A percentile compares a stretch with the other conserved stretches of the same genome.
Conservation (phyloP, 129 eudicot species). For the Deinandra increscens region DNA sequence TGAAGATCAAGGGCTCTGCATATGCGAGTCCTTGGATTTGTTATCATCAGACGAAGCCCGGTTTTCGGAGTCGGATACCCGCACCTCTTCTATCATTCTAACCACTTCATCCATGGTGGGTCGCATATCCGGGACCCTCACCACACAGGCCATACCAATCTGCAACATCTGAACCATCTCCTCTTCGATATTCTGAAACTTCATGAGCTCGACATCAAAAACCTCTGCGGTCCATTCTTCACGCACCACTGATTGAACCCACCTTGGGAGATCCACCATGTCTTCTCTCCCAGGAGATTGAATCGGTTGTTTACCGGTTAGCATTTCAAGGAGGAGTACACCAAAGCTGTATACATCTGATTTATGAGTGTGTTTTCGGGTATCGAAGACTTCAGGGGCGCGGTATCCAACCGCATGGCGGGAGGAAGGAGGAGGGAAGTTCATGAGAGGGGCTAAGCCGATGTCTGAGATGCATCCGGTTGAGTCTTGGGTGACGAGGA, state of each 20-base stretch:
- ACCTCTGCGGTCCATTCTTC: slow-evolving; percentile 97
- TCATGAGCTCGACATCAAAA: slow-evolving; percentile 76
- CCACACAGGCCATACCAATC: slow-evolving; percentile 87
- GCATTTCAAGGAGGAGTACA: slow-evolving; percentile 74
- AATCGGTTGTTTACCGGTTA: slow-evolving; percentile 77
- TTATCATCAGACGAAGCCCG: slow-evolving; percentile 73
- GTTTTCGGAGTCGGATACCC: slow-evolving; percentile 73
- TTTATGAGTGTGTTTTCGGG: slow-evolving; percentile 71
- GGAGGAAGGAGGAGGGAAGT: slow-evolving; percentile 58
- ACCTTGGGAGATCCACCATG: slow-evolving; percentile 75
- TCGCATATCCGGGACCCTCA: slow-evolving; percentile 66
- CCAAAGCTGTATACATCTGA: slow-evolving; percentile 94
- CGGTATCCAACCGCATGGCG: slow-evolving; percentile 68
- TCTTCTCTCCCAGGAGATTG: slow-evolving; percentile 83
- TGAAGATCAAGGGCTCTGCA: slow-evolving; percentile 57
- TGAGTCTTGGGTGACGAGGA: slow-evolving; percentile 65
- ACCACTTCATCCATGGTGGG: slow-evolving; percentile 77
- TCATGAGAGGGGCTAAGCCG: slow-evolving; percentile 77
- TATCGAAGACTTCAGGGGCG: slow-evolving; percentile 80
- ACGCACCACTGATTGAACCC: slow-evolving; percentile 94
- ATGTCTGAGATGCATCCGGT: slow-evolving; percentile 63
- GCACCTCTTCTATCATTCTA: slow-evolving; percentile 75
- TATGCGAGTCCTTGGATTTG: slow-evolving; percentile 63
- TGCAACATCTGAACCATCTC: slow-evolving; percentile 97
- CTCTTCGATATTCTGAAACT: slow-evolving; percentile 69